Conservation (phyloP, 257 asterid species). For the Schizonepeta tenuifolia region DNA sequence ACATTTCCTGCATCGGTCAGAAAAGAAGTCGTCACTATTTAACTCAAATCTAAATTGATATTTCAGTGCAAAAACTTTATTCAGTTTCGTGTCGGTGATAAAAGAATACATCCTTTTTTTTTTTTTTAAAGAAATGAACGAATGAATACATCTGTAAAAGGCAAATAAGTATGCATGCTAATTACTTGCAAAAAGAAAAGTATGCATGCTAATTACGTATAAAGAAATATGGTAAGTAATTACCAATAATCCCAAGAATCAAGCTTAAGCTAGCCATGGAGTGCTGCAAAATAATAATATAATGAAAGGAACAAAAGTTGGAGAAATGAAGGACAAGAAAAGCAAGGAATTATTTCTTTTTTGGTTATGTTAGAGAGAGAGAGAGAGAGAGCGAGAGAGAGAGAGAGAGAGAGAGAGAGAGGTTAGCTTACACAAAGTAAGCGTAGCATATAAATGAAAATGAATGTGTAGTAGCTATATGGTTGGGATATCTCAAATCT, state of each 20-base stretch:
- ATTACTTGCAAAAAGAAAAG: neutral
- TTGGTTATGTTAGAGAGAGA: neutral
- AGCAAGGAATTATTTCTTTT: neutral
- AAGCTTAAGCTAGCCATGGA: constrained; percentile 48
- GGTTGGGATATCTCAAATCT: neutral
- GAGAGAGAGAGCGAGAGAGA: neutral
- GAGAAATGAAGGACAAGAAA: neutral
- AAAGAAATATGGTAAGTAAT: neutral
- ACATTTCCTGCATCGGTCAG: constrained; percentile 47
- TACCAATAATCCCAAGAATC: constrained; percentile 58
- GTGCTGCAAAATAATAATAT: neutral
- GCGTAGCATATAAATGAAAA: constrained; percentile 12
- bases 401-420: neutral
- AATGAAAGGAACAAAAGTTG: neutral
- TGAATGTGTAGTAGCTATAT: neutral
- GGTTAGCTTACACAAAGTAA: constrained; percentile 1
- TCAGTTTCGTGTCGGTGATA: neutral
- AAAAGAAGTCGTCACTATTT: neutral
- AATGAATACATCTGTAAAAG: neutral
- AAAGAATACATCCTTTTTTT: neutral
- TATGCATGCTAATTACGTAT: neutral
- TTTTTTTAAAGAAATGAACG: neutral
- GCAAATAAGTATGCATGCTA: neutral
- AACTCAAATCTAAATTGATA: neutral
- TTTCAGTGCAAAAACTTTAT: neutral